Percentiles rank a stretch among this genome's conserved stretches.
phyloP scores from a whole-genome alignment of 2,329 filamentous ascomycete genomes.

The Pseudogymnoascus sp. region DNA sequence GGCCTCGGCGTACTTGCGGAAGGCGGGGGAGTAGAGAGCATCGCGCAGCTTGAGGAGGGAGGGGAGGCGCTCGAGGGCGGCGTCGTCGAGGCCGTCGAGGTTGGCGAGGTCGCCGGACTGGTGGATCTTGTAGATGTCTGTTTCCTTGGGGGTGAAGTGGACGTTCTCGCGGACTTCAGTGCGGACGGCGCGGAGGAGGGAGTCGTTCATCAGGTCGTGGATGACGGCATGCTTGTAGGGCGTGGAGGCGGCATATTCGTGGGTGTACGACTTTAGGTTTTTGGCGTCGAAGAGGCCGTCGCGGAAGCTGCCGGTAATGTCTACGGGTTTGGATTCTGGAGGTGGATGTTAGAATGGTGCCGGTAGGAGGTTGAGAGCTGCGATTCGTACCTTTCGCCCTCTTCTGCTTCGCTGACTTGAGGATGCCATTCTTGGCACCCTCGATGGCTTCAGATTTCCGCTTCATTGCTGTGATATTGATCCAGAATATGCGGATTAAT shows the following conservation, averaged over 20 bases:
- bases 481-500: background rate
- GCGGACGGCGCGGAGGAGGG: constrained; percentile 77
- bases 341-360: background rate
- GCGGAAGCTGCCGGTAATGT: constrained; percentile 53
- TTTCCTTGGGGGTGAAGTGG: constrained; percentile 95
- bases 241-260: constrained; percentile 53
- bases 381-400: background rate
- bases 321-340: constrained; percentile 25
- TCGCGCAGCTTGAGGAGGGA: constrained; percentile 89
- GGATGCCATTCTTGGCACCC: constrained; percentile 2
- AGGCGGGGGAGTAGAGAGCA: constrained; percentile 82
- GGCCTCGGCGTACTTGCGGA: constrained; percentile 78
- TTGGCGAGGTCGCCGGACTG: constrained; percentile 97
- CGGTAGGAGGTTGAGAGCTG: background rate
- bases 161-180: constrained; percentile 84
- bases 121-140: constrained; percentile 99
- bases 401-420: background rate
- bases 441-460: constrained; percentile 1
- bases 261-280: constrained; percentile 50
- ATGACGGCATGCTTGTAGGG: constrained; percentile 94
- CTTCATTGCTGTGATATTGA: constrained; percentile 1
- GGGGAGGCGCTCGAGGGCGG: constrained; percentile 75
- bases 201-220: constrained; percentile 66
- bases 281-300: constrained; percentile 55
- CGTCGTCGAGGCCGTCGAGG: constrained; percentile 84